Percentiles rank a stretch among this genome's conserved stretches.
These are phyloP conservation scores for Pyrenophora graminea DNA, from an alignment of 2,329 filamentous ascomycete species.

Conservation along the genomic window DNA sequence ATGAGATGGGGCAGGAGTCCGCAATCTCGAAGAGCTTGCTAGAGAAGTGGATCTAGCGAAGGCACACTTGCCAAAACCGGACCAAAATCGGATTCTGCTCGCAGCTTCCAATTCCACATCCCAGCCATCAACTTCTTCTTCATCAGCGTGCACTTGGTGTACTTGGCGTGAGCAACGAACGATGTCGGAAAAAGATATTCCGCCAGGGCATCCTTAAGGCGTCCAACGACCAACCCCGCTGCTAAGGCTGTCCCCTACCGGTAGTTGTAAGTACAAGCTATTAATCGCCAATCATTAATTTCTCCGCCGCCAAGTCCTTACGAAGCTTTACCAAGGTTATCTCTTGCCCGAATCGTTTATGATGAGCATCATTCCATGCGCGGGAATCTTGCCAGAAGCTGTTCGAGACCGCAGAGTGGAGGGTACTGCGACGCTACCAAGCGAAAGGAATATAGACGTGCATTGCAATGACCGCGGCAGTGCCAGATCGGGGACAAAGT, in stretches of 20 bases:
- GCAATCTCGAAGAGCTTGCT: not conserved
- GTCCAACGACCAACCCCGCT: too few relatives aligned
- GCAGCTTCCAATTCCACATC: too few relatives aligned
- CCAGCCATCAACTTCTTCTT: too few relatives aligned
- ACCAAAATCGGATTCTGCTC: too few relatives aligned
- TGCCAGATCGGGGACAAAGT: conserved; percentile 2
- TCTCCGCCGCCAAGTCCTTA: conserved; percentile 26
- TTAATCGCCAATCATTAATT: conserved; percentile 29
- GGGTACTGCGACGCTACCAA: conserved; percentile 10
- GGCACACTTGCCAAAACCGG: too few relatives aligned
- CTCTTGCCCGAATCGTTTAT: conserved; percentile 14
- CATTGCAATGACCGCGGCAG: conserved; percentile 14
- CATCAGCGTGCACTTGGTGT: too few relatives aligned
- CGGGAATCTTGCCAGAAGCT: conserved; percentile 20
- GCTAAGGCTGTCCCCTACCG: too few relatives aligned
- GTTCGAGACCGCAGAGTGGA: conserved; percentile 12
- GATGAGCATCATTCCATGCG: conserved; percentile 16
- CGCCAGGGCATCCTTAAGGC: not conserved
- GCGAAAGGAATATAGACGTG: conserved; percentile 19
- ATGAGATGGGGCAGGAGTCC: not conserved
- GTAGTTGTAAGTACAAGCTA: not conserved
- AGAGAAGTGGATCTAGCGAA: not conserved
- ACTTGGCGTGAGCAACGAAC: not conserved
- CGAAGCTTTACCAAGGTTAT: conserved; percentile 2
- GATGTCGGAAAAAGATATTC: not conserved